Evolutionary conservation across 495 filamentous ascomycete genomes (phyloP).

Genomic region (Penicilliopsis zonata): DNA sequence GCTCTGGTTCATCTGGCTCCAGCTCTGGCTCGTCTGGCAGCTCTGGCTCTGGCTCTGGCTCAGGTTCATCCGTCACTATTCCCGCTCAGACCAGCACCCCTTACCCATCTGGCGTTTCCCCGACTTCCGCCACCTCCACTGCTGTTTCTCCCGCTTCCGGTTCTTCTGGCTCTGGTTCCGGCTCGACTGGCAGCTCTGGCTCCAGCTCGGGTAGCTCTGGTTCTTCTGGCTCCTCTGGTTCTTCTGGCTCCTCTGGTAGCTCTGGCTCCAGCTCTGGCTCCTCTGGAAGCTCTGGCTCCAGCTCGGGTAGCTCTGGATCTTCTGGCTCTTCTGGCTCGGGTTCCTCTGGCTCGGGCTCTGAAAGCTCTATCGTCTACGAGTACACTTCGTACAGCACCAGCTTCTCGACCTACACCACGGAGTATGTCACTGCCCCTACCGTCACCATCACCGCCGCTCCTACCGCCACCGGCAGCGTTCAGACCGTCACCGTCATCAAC

Average conservation of each 20-base stretch:
- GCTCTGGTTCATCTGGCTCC: neutral
- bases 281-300: no score
- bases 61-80: neutral
- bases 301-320: neutral
- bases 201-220: neutral
- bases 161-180: neutral
- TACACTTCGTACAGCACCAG: no score
- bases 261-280: neutral
- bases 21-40: slow-evolving; percentile 2
- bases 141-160: neutral
- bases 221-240: no score
- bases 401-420: no score
- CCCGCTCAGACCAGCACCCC: no score
- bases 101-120: no score
- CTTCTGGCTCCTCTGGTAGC: neutral
- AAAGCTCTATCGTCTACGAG: no score
- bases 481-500: slow-evolving; percentile 11
- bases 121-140: neutral
- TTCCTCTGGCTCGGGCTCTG: no score
- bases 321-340: no score
- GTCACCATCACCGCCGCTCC: slow-evolving; percentile 1
- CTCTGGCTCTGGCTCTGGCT: slow-evolving; percentile 1
- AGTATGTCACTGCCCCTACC: neutral
- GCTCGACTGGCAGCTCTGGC: no score
- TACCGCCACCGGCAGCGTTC: neutral